These are phyloP conservation scores for Trichomonas gallinae DNA, from an alignment of 208 protist species.

Conservation along the genomic window DNA sequence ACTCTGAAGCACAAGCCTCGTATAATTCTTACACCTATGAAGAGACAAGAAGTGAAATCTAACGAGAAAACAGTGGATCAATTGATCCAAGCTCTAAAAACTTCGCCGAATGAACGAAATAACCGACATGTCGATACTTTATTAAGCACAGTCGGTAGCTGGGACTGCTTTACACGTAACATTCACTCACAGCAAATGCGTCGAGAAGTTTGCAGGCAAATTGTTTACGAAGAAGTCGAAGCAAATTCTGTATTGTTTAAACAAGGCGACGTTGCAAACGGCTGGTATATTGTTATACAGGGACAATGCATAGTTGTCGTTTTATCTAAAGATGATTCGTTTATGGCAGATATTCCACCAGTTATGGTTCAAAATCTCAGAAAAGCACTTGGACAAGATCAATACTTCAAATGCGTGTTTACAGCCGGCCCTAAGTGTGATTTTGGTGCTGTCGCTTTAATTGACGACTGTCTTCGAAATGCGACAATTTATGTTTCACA, in stretches of 20 bases:
- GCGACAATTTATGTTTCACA: neutral
- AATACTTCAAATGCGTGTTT: neutral
- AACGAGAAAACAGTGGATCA: neutral
- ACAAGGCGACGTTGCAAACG: neutral
- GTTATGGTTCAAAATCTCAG: neutral
- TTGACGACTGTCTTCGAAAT: neutral
- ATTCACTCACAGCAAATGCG: neutral
- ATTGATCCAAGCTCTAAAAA: neutral
- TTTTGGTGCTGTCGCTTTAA: neutral
- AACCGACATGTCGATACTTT: neutral
- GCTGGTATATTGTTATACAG: neutral
- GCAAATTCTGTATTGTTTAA: neutral
- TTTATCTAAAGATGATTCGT: neutral
- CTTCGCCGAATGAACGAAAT: neutral
- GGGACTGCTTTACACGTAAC: neutral
- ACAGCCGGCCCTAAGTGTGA: neutral
- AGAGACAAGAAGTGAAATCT: neutral
- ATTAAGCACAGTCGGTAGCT: neutral
- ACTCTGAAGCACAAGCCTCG: neutral
- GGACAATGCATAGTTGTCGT: neutral
- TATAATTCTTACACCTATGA: neutral
- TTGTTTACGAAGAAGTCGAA: neutral
- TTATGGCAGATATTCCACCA: neutral
- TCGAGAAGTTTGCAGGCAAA: neutral
- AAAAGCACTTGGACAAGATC: neutral